phyloP scores from a whole-genome alignment of 2,329 filamentous ascomycete genomes.

The Daldinia sp. region DNA sequence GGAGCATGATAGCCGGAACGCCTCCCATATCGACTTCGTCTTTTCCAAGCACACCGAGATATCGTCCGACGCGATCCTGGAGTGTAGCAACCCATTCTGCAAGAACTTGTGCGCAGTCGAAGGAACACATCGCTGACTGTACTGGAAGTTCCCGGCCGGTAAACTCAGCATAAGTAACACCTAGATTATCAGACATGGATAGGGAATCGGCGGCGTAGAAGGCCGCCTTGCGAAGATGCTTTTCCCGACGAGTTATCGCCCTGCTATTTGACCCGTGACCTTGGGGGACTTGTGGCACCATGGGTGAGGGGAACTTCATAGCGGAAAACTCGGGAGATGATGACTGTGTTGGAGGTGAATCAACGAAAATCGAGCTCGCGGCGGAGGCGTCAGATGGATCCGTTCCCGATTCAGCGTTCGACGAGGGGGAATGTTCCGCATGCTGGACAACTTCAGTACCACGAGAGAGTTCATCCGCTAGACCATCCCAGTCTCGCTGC shows the following conservation, averaged over 20 bases:
- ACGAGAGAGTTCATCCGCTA: slow-evolving; percentile 86
- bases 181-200: slow-evolving; percentile 86
- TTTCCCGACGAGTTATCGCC: slow-evolving; percentile 79
- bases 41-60: slow-evolving; percentile 86
- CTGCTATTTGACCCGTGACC: slow-evolving; percentile 53
- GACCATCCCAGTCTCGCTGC: slow-evolving; percentile 91
- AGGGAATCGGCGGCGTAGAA: slow-evolving; percentile 95
- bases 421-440: slow-evolving; percentile 71
- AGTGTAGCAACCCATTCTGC: slow-evolving; percentile 94
- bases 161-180: slow-evolving; percentile 86
- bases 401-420: slow-evolving; percentile 59
- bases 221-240: slow-evolving; percentile 91
- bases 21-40: slow-evolving; percentile 83
- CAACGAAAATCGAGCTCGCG: slow-evolving; percentile 61
- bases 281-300: slow-evolving; percentile 49
- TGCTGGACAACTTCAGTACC: slow-evolving; percentile 82
- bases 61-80: slow-evolving; percentile 92
- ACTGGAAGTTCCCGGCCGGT: slow-evolving; percentile 87
- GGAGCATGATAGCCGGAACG: slow-evolving; percentile 87
- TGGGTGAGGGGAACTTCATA: slow-evolving; percentile 53
- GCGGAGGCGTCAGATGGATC: slow-evolving; percentile 63
- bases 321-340: slow-evolving; percentile 62
- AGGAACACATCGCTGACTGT: slow-evolving; percentile 90
- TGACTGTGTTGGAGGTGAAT: slow-evolving; percentile 65
- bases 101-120: slow-evolving; percentile 93